A percentile compares a stretch with the other conserved stretches of the same genome.
Evolutionary conservation across 768 basidiomycete genomes (phyloP).

Genomic region (Tricholoma bakamatsutake): DNA sequence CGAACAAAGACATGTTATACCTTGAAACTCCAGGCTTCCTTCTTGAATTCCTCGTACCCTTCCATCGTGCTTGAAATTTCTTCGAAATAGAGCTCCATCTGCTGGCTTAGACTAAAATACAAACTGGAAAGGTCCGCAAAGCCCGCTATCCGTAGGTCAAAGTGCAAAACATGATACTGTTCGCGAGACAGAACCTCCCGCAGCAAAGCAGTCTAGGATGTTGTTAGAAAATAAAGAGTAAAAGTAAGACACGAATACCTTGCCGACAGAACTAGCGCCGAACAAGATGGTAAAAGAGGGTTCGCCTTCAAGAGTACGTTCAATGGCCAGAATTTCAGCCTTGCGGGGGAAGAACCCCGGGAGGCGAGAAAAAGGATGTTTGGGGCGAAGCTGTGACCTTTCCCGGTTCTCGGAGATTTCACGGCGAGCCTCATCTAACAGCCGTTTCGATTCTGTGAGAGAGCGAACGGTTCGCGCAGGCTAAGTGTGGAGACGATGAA

Average conservation of each 20-base stretch:
- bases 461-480: conserved; percentile 76
- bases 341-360: conserved; percentile 70
- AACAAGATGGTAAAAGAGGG: conserved; percentile 79
- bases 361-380: conserved; percentile 73
- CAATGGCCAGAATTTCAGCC: conserved; percentile 59
- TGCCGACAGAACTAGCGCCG: conserved; percentile 77
- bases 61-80: conserved; percentile 49
- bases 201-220: conserved; percentile 63
- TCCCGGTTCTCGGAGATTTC: conserved; percentile 70
- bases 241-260: conserved; percentile 36
- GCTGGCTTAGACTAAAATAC: conserved; percentile 69
- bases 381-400: conserved; percentile 57
- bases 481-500: conserved; percentile 28
- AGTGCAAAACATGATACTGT: conserved; percentile 74
- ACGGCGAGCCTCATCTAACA: conserved; percentile 71
- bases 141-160: conserved; percentile 78
- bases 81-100: conserved; percentile 80
- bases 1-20: conserved; percentile 26
- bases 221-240: background rate
- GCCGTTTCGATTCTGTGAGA: conserved; percentile 68
- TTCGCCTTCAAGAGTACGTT: conserved; percentile 59
- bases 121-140: conserved; percentile 78
- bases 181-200: conserved; percentile 68
- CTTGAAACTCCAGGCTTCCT: conserved; percentile 76
- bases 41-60: conserved; percentile 70